phyloP scores from a whole-genome alignment of 257 asterid species.

The Ophiorrhiza pumila region DNA sequence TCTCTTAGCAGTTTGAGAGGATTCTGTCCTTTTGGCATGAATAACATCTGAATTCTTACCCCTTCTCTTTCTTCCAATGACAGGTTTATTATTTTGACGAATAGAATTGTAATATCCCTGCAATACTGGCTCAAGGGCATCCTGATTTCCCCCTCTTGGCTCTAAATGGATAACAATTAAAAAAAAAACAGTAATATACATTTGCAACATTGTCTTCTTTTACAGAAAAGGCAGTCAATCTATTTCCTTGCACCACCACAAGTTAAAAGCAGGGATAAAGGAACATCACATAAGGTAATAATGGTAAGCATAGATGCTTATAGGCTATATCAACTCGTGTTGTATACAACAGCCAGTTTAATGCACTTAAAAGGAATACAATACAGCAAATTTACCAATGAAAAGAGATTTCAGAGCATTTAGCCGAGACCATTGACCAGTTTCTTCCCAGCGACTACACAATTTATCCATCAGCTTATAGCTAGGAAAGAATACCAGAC shows the following conservation, averaged over 20 bases:
- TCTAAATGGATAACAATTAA: slow-evolving; percentile 41
- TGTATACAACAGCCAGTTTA: not conserved
- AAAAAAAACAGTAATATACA: slow-evolving; percentile 3
- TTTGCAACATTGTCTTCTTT: not conserved
- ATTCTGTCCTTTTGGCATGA: slow-evolving; percentile 29
- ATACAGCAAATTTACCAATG: slow-evolving; percentile 55
- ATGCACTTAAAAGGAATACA: slow-evolving; percentile 3
- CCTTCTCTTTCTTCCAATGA: slow-evolving; percentile 51
- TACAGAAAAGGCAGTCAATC: not conserved
- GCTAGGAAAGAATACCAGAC: slow-evolving; percentile 95
- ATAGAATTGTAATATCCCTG: slow-evolving; percentile 63
- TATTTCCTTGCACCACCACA: not conserved
- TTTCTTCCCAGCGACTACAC: slow-evolving; percentile 80
- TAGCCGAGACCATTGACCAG: slow-evolving; percentile 88
- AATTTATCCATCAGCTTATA: slow-evolving; percentile 87
- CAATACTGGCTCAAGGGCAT: slow-evolving; percentile 63
- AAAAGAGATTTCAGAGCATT: slow-evolving; percentile 77
- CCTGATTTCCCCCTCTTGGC: slow-evolving; percentile 88
- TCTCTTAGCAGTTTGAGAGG: slow-evolving; percentile 36
- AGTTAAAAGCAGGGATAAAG: not conserved
- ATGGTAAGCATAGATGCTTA: not conserved
- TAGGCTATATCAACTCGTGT: not conserved
- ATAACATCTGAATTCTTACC: slow-evolving; percentile 51
- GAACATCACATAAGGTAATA: not conserved
- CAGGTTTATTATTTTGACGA: slow-evolving; percentile 39